phyloP scores from a whole-genome alignment of 768 basidiomycete genomes.

The Basidioascus undulatus region DNA sequence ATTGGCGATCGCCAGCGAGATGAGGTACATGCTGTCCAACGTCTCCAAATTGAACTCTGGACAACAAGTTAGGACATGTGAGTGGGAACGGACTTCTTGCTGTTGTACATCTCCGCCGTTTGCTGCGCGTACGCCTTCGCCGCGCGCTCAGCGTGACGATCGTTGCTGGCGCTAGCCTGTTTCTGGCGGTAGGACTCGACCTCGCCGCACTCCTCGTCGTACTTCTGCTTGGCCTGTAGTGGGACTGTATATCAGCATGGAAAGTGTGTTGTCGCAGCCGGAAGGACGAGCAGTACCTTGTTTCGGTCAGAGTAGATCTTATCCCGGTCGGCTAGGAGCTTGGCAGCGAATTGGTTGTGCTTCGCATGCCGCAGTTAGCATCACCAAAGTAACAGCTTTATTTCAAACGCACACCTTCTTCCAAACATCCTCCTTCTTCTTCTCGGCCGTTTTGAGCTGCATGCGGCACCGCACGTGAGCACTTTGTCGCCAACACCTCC shows the following conservation, averaged over 20 bases:
- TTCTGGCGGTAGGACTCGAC: conserved; percentile 52
- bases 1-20: conserved; percentile 47
- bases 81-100: too few relatives aligned
- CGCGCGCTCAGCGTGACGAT: conserved; percentile 47
- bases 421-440: conserved; percentile 37
- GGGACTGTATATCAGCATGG: not conserved
- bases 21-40: conserved; percentile 47
- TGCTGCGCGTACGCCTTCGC: conserved; percentile 45
- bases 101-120: not conserved
- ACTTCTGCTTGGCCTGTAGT: conserved; percentile 48
- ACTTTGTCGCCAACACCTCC: too few relatives aligned
- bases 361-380: conserved; percentile 13
- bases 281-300: too few relatives aligned
- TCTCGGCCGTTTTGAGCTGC: conserved; percentile 32
- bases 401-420: conserved; percentile 30
- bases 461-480: too few relatives aligned
- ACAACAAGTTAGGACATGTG: too few relatives aligned
- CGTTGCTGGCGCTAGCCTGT: conserved; percentile 46
- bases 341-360: conserved; percentile 49
- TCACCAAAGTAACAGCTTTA: not conserved
- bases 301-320: conserved; percentile 37
- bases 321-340: conserved; percentile 44
- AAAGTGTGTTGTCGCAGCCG: too few relatives aligned
- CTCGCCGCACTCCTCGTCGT: conserved; percentile 53
- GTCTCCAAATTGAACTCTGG: too few relatives aligned